Conservation (phyloP, 192 early-diverging fungal species). For the Backusella morwellensis region DNA sequence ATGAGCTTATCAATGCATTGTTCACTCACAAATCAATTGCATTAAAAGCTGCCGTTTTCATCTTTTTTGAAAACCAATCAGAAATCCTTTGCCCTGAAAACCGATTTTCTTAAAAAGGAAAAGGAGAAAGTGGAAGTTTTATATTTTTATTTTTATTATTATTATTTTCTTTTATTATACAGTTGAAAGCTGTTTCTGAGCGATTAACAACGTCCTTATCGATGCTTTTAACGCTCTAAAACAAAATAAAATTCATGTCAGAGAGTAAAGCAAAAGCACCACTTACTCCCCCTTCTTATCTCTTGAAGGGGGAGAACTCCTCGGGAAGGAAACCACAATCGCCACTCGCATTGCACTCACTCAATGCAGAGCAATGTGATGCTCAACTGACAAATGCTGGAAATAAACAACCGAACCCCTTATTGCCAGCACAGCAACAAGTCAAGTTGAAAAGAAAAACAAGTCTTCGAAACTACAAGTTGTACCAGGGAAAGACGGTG, state of each 20-base stretch:
- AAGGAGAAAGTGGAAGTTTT: not conserved
- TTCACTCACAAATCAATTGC: not conserved
- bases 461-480: slow-evolving; percentile 38
- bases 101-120: not conserved
- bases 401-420: not conserved
- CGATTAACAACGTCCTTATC: not conserved
- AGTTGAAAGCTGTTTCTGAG: not conserved
- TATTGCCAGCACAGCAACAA: not conserved
- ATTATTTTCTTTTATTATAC: not conserved
- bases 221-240: not conserved
- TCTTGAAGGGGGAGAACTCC: not conserved
- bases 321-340: not conserved
- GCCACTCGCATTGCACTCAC: not conserved
- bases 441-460: not conserved
- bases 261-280: not conserved
- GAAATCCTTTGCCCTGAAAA: not conserved
- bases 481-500: slow-evolving; percentile 49
- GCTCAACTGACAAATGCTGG: not conserved
- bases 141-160: not conserved
- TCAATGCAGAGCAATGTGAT: not conserved
- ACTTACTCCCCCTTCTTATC: not conserved
- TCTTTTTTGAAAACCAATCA: not conserved
- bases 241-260: not conserved
- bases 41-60: not conserved
- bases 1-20: not conserved